A percentile compares a stretch with the other conserved stretches of the same genome.
Evolutionary conservation across 2,329 filamentous ascomycete genomes (phyloP).

Genomic region (Claviceps humidiphila): DNA sequence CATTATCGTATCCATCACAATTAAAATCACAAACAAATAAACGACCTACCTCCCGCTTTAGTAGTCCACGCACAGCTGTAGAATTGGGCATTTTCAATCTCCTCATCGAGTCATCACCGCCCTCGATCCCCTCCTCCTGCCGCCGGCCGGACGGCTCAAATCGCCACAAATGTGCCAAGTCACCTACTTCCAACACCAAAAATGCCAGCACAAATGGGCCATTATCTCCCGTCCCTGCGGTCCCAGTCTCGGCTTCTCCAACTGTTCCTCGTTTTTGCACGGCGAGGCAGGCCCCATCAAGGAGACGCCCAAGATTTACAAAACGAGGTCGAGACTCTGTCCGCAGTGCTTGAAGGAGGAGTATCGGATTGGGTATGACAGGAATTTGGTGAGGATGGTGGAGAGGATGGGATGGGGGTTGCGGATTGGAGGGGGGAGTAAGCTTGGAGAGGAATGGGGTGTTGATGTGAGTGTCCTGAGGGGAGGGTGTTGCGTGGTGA

Average conservation of each 20-base stretch:
- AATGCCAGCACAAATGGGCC: slow-evolving; percentile 40
- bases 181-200: slow-evolving; percentile 33
- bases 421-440: slow-evolving; percentile 34
- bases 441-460: slow-evolving; percentile 21
- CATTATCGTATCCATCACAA: neutral
- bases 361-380: slow-evolving; percentile 28
- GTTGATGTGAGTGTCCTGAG: slow-evolving; percentile 18
- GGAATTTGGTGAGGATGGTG: slow-evolving; percentile 34
- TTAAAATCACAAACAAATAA: neutral
- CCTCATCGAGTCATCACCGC: too few relatives aligned
- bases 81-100: neutral
- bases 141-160: too few relatives aligned
- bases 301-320: slow-evolving; percentile 21
- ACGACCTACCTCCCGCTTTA: neutral
- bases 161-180: slow-evolving; percentile 30
- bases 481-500: slow-evolving; percentile 14
- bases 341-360: slow-evolving; percentile 24
- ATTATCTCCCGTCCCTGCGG: slow-evolving; percentile 32
- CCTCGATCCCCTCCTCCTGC: too few relatives aligned
- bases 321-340: slow-evolving; percentile 25
- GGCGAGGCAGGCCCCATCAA: slow-evolving; percentile 21
- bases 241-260: slow-evolving; percentile 36
- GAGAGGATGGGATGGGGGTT: slow-evolving; percentile 28
- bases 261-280: slow-evolving; percentile 28
- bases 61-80: neutral